A percentile compares a stretch with the other conserved stretches of the same genome.
These are phyloP conservation scores for Penicillium simplicissimum DNA, from an alignment of 495 filamentous ascomycete species.

Conservation along the genomic window DNA sequence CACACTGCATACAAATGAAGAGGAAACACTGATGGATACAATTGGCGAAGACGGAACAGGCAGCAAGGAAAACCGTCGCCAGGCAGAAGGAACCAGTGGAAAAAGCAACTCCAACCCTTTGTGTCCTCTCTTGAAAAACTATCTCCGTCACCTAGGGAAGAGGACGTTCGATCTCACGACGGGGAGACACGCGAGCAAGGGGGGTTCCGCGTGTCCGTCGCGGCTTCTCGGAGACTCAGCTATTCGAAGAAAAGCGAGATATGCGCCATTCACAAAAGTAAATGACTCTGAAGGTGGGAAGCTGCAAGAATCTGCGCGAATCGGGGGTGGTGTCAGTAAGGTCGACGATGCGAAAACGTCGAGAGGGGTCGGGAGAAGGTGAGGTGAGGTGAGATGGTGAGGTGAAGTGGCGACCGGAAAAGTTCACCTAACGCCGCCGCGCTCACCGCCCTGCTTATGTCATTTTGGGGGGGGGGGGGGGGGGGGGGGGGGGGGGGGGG, in stretches of 20 bases:
- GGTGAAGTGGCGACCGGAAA: slow-evolving; percentile 10
- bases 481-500: no score
- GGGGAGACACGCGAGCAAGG: background rate
- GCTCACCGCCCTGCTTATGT: slow-evolving; percentile 1
- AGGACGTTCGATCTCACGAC: slow-evolving; percentile 8
- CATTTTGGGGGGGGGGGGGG: no score
- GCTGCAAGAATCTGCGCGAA: background rate
- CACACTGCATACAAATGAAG: slow-evolving; percentile 45
- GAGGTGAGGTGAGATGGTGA: slow-evolving; percentile 4
- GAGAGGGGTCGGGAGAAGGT: background rate
- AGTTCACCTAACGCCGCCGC: slow-evolving; percentile 3
- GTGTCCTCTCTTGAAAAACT: slow-evolving; percentile 19
- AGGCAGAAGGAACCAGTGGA: slow-evolving; percentile 14
- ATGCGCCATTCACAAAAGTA: background rate
- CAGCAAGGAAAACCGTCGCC: slow-evolving; percentile 18
- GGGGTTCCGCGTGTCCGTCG: background rate
- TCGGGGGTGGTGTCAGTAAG: background rate
- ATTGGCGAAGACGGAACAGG: slow-evolving; percentile 17
- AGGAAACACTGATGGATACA: slow-evolving; percentile 35
- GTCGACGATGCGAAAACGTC: background rate
- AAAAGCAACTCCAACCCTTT: slow-evolving; percentile 25
- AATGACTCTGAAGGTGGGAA: background rate
- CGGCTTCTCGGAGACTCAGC: background rate
- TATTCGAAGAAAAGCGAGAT: background rate
- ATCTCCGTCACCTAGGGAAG: slow-evolving; percentile 20